phyloP scores from a whole-genome alignment of 768 basidiomycete species.

The Tricholoma hemisulphureum region DNA sequence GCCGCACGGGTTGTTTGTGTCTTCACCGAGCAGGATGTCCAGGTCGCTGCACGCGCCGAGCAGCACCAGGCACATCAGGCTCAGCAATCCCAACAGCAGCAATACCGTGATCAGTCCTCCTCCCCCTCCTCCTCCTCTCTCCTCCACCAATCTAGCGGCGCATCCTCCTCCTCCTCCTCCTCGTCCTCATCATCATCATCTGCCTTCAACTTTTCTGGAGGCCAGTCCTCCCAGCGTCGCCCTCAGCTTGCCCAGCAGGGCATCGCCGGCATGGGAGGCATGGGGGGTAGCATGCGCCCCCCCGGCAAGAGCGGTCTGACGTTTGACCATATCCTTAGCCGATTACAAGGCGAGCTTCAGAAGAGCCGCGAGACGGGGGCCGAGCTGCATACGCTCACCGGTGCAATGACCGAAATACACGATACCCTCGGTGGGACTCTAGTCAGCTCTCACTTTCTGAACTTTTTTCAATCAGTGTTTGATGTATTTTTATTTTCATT shows the following conservation, averaged over 20 bases:
- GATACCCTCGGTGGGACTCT: slow-evolving; percentile 84
- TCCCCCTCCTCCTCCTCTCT: slow-evolving; percentile 13
- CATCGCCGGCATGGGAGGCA: slow-evolving; percentile 70
- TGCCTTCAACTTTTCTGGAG: slow-evolving; percentile 21
- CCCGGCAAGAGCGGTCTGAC: slow-evolving; percentile 85
- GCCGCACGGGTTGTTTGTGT: slow-evolving; percentile 92
- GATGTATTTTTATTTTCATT: neutral
- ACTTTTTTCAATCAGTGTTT: neutral
- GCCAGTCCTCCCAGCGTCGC: slow-evolving; percentile 46
- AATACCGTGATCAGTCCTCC: slow-evolving; percentile 31
- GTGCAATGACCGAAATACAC: slow-evolving; percentile 86
- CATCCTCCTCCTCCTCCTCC: neutral
- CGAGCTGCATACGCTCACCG: slow-evolving; percentile 75
- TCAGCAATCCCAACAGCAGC: slow-evolving; percentile 26
- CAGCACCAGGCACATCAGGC: slow-evolving; percentile 53
- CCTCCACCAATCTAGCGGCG: slow-evolving; percentile 4
- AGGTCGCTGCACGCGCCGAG: slow-evolving; percentile 67
- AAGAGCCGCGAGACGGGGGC: slow-evolving; percentile 92
- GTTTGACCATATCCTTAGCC: slow-evolving; percentile 88
- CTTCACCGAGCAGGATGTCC: slow-evolving; percentile 81
- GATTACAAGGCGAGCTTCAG: slow-evolving; percentile 90
- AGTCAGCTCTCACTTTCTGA: slow-evolving; percentile 43
- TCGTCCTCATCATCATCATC: neutral
- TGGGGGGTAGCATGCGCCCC: slow-evolving; percentile 67
- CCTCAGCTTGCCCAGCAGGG: slow-evolving; percentile 59